phyloP scores from a whole-genome alignment of 1,139 yeast genomes.

The Debaryomyces udenii region DNA sequence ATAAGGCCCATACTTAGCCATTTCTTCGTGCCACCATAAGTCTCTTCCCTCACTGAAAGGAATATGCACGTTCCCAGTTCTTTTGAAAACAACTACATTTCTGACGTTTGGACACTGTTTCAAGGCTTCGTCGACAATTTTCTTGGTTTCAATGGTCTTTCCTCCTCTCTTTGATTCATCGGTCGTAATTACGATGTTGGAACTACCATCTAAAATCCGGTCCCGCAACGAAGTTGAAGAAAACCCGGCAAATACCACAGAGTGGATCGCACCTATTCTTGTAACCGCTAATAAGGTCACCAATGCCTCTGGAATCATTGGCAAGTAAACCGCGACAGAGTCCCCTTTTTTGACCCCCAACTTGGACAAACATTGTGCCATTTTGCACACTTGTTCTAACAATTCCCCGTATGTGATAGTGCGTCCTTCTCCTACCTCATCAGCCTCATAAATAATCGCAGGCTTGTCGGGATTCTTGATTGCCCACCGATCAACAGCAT shows the following conservation, averaged over 20 bases:
- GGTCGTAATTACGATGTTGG: slow-evolving; percentile 72
- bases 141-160: slow-evolving; percentile 78
- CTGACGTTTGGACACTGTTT: slow-evolving; percentile 67
- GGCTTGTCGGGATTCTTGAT: slow-evolving; percentile 66
- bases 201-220: slow-evolving; percentile 76
- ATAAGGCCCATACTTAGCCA: slow-evolving; percentile 65
- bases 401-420: slow-evolving; percentile 71
- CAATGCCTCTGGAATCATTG: slow-evolving; percentile 85
- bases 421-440: slow-evolving; percentile 68
- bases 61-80: slow-evolving; percentile 70
- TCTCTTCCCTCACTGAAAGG: slow-evolving; percentile 67
- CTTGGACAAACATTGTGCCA: slow-evolving; percentile 67
- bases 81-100: slow-evolving; percentile 69
- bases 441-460: slow-evolving; percentile 82
- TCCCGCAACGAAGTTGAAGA: slow-evolving; percentile 75
- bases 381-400: slow-evolving; percentile 66
- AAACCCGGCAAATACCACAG: slow-evolving; percentile 85
- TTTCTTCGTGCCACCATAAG: slow-evolving; percentile 82
- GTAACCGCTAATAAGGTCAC: slow-evolving; percentile 72
- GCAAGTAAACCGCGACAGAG: slow-evolving; percentile 82
- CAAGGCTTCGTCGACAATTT: slow-evolving; percentile 81
- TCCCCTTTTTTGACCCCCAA: slow-evolving; percentile 81
- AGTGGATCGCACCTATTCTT: slow-evolving; percentile 80
- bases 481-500: slow-evolving; percentile 83
- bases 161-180: slow-evolving; percentile 86